Evolutionary conservation across 2,329 filamentous ascomycete species (phyloP), one percentile per base, ranked within the genome.

Genomic region (Penicillium paneum): DNA sequence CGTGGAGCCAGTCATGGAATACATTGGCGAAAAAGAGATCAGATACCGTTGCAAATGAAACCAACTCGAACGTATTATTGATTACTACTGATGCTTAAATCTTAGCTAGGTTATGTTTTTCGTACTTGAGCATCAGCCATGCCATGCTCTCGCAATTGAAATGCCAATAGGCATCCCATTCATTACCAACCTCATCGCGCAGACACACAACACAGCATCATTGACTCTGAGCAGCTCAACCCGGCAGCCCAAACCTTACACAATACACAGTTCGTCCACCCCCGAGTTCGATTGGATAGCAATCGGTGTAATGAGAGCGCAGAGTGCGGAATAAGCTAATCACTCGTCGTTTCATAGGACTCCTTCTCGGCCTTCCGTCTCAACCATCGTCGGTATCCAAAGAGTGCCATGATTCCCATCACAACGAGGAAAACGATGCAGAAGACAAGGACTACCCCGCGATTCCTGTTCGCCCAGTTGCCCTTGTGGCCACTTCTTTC

Each of bases 381-480:
- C 58, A 70, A 55, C 49, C 79, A 67, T 65, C 71, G 74, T 59
- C 79, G 76, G 59, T 77, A 76, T 56, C 81, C 64, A 67, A 80
- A 79, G 38, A 86, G 74, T 43, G 66, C 65, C 52, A 79, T 61
- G 48, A 87, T 67, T 24, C 82, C 78, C 56, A 79, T 55, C 40
- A 59, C 77, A 60, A 87, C 79, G 54, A 83, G 65, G 65, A 81
- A 81, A 67, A 85, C 76, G 62, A 87, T 83, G 70, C 74, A 78
- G 71, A 87, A 84, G 54, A 86, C 83, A 59, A 86, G 74, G 45
- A 87, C 77, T 58, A 86, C 82, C 69, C 84, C 84, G 45, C 80
- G 77, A 65, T 87, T 81, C 38, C 71, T 65, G 57, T 71, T 62
- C 28, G 83, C 82, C 81, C 82, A 87, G 17, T 54, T 54, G 12